A percentile compares a stretch with the other conserved stretches of the same genome.
Evolutionary conservation across 164 flowering plant species (phyloP).

Genomic region (Chimonanthus praecox): DNA sequence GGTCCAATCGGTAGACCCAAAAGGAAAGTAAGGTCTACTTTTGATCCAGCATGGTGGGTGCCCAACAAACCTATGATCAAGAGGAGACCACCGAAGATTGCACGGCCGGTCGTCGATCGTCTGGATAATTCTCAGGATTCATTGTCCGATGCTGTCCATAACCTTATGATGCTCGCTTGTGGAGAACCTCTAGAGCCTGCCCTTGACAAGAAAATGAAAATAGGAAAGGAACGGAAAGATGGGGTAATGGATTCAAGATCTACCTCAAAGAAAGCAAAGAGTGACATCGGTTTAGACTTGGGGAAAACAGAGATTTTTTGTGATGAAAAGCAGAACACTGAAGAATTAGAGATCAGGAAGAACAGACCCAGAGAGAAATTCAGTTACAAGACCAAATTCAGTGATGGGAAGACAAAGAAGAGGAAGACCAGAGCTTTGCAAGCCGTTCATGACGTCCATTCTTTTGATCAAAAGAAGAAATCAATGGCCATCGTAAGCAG

Average conservation of each 20-base stretch:
- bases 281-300: not conserved
- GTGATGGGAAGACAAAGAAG: conserved; percentile 12
- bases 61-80: conserved; percentile 41
- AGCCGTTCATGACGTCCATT: not conserved
- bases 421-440: conserved; percentile 31
- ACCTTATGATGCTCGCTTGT: too few relatives aligned
- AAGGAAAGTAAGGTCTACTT: not conserved
- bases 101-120: not conserved
- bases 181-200: not conserved
- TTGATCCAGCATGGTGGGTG: conserved; percentile 35
- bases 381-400: too few relatives aligned
- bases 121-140: too few relatives aligned
- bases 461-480: not conserved
- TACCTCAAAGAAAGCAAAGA: not conserved
- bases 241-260: not conserved
- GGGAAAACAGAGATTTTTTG: not conserved
- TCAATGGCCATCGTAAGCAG: not conserved
- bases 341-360: not conserved
- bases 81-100: not conserved
- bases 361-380: too few relatives aligned
- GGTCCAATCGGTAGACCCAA: not conserved
- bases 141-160: not conserved
- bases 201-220: not conserved
- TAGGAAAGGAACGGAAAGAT: not conserved
- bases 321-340: not conserved